Evolutionary conservation across 352 stramenopile species (phyloP).

Genomic region (Phytophthora idaei): DNA sequence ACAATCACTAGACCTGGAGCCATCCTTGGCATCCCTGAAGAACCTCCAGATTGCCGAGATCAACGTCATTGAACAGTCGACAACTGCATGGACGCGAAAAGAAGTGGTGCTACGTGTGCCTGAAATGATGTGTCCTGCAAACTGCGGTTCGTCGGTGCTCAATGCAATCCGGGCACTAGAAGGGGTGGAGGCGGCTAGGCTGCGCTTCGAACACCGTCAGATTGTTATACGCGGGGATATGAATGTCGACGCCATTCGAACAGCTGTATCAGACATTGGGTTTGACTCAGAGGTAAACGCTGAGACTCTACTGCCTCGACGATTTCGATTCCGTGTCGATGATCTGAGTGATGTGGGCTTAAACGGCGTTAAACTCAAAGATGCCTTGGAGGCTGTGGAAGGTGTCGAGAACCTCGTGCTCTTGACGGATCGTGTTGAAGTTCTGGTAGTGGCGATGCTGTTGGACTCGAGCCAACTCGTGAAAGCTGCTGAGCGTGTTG

Average conservation of each 20-base stretch:
- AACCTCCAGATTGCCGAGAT: constrained; percentile 37
- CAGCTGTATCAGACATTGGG: constrained; percentile 53
- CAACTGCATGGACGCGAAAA: constrained; percentile 55
- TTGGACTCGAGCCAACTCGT: constrained; percentile 44
- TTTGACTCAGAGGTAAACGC: constrained; percentile 59
- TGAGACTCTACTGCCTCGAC: constrained; percentile 46
- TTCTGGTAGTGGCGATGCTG: constrained; percentile 65
- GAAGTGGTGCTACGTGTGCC: constrained; percentile 69
- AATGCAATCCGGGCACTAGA: constrained; percentile 54
- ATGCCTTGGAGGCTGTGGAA: constrained; percentile 46
- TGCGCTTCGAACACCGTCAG: constrained; percentile 67
- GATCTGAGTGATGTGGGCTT: constrained; percentile 41
- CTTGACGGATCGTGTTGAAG: constrained; percentile 57
- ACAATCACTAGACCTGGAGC: constrained; percentile 31
- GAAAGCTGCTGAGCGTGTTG: constrained; percentile 38
- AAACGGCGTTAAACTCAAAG: constrained; percentile 31
- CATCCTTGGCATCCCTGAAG: constrained; percentile 30
- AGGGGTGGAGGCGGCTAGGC: constrained; percentile 51
- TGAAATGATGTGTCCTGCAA: constrained; percentile 85
- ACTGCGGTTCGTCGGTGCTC: constrained; percentile 77
- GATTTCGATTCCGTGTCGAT: constrained; percentile 63
- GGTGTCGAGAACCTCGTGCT: constrained; percentile 73
- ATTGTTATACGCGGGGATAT: constrained; percentile 65
- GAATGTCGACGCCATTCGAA: constrained; percentile 40
- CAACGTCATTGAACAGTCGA: constrained; percentile 43